phyloP scores from a whole-genome alignment of 352 stramenopile genomes.

The Bremia lactucae region DNA sequence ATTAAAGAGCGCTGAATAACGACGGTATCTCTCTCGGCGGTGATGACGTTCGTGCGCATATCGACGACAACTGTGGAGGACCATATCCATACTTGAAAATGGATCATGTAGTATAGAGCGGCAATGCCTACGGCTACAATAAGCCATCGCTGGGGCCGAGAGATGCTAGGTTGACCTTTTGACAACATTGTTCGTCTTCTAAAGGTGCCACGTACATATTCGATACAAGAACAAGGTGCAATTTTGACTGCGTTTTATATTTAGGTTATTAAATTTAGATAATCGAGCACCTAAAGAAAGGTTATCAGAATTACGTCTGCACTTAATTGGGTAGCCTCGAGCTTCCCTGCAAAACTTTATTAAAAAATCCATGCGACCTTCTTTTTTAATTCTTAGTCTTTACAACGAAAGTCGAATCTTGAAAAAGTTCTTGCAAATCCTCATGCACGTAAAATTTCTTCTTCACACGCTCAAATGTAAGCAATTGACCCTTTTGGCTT shows the following conservation, averaged over 20 bases:
- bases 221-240: no score
- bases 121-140: conserved; percentile 4
- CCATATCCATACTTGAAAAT: conserved; percentile 19
- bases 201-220: conserved; percentile 10
- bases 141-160: conserved; percentile 13
- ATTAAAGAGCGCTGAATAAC: conserved; percentile 1
- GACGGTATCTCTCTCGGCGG: conserved; percentile 1
- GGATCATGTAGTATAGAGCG: conserved; percentile 15
- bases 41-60: conserved; percentile 19
- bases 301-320: no score
- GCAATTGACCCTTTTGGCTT: conserved; percentile 16
- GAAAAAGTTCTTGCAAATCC: conserved; percentile 19
- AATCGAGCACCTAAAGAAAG: no score
- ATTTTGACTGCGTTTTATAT: no score
- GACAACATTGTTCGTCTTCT: no score
- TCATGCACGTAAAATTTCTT: conserved; percentile 29
- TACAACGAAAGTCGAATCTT: no score
- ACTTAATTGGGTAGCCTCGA: no score
- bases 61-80: conserved; percentile 11
- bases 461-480: conserved; percentile 24
- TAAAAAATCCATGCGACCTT: no score
- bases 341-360: no score
- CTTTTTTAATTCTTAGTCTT: no score
- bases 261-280: no score
- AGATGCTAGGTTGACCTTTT: no score